phyloP scores from a whole-genome alignment of 352 stramenopile genomes.

The Globisporangium carolinianum region DNA sequence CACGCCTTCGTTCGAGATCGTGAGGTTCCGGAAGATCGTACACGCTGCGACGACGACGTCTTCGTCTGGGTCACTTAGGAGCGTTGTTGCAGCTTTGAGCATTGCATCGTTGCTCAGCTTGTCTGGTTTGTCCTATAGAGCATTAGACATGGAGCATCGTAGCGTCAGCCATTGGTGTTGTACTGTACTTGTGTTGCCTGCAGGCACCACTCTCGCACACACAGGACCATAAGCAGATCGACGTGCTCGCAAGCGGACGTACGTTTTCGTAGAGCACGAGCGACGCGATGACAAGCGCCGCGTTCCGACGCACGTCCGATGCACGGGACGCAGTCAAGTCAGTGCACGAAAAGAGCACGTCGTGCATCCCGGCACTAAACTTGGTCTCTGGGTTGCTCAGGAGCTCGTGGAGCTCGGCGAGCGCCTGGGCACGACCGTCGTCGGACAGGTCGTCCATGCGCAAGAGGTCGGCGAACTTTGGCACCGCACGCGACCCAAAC shows the following conservation, averaged over 20 bases:
- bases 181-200: conserved; percentile 9
- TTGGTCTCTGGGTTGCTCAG: conserved; percentile 60
- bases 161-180: conserved; percentile 21
- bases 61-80: conserved; percentile 41
- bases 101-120: conserved; percentile 38
- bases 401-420: conserved; percentile 41
- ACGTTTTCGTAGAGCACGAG: conserved; percentile 53
- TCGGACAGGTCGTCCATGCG: conserved; percentile 45
- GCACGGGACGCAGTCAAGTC: conserved; percentile 37
- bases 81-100: conserved; percentile 29
- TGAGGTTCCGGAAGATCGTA: conserved; percentile 50
- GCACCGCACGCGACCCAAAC: conserved; percentile 39
- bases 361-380: conserved; percentile 33
- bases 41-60: conserved; percentile 35
- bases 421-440: conserved; percentile 39
- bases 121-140: too few relatives aligned
- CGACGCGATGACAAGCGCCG: conserved; percentile 40
- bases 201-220: too few relatives aligned
- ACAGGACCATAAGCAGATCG: too few relatives aligned
- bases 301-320: conserved; percentile 31
- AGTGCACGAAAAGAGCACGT: conserved; percentile 47
- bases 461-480: conserved; percentile 58
- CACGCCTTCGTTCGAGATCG: conserved; percentile 48
- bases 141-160: too few relatives aligned
- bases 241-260: background rate